Conservation (phyloP, 768 basidiomycete genomes). For the Tricholoma saponaceum region DNA sequence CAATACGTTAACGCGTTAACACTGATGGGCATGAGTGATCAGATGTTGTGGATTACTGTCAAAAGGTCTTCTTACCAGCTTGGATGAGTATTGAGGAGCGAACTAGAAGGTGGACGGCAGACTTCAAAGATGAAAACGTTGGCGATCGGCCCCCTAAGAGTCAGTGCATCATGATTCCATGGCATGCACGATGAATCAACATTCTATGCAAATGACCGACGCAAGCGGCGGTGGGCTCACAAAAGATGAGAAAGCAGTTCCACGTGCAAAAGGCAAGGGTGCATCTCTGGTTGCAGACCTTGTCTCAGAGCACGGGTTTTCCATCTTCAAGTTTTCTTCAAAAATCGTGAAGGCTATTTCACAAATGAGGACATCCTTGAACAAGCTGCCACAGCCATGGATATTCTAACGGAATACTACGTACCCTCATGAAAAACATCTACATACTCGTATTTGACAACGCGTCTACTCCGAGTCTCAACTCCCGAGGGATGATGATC, state of each 20-base stretch:
- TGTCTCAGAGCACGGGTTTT: background rate
- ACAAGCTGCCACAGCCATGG: background rate
- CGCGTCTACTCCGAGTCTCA: conserved; percentile 12
- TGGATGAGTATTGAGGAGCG: background rate
- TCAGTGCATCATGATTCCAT: background rate
- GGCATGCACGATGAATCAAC: background rate
- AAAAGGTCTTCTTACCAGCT: background rate
- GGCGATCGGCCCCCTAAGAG: background rate
- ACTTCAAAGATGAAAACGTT: background rate
- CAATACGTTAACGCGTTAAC: too few species aligned
- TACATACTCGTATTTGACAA: background rate
- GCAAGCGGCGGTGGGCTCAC: background rate
- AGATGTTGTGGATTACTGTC: background rate
- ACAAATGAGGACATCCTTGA: background rate
- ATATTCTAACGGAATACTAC: background rate
- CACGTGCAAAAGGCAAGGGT: too few species aligned
- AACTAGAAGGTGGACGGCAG: background rate
- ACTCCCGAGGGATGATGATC: background rate
- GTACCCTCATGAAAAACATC: background rate
- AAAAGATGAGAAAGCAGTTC: background rate
- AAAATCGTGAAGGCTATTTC: conserved; percentile 2
- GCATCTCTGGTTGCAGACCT: background rate
- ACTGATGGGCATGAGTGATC: background rate
- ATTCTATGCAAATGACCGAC: background rate
- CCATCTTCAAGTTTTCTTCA: too few species aligned